Evolutionary conservation across 768 basidiomycete genomes (phyloP).

Genomic region (Coprinellus micaceus): DNA sequence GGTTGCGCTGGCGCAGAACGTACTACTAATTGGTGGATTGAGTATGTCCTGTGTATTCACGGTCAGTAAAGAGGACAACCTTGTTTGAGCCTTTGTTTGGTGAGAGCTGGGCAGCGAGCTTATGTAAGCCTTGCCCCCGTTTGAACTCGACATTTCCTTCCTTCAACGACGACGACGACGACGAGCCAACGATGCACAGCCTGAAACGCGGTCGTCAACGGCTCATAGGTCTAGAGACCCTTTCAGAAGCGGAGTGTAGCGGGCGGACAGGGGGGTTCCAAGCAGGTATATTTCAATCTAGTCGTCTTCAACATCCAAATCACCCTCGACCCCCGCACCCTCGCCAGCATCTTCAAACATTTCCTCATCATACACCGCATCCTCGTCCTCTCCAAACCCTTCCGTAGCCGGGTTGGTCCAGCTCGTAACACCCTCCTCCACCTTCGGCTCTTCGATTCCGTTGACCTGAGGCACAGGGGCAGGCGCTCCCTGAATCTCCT

Average conservation of each 20-base stretch:
- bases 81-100: conserved; percentile 45
- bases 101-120: conserved; percentile 10
- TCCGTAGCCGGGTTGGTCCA: neutral
- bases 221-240: no score
- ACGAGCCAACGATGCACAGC: no score
- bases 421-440: neutral
- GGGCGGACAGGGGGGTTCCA: no score
- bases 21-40: conserved; percentile 21
- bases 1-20: conserved; percentile 7
- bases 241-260: no score
- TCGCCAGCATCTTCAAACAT: conserved; percentile 65
- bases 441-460: neutral
- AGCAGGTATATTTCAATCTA: neutral
- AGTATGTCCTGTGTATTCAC: conserved; percentile 18
- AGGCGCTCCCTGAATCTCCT: conserved; percentile 14
- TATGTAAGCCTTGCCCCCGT: conserved; percentile 16
- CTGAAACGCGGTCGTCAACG: no score
- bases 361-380: conserved; percentile 45
- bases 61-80: conserved; percentile 12
- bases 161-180: neutral
- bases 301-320: conserved; percentile 38
- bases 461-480: neutral
- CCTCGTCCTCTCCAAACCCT: conserved; percentile 32
- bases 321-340: conserved; percentile 65
- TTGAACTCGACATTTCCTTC: neutral